A percentile compares a stretch with the other conserved stretches of the same genome.
Conservation (phyloP, 1,139 yeast genomes). For the Scheffersomyces titani region DNA sequence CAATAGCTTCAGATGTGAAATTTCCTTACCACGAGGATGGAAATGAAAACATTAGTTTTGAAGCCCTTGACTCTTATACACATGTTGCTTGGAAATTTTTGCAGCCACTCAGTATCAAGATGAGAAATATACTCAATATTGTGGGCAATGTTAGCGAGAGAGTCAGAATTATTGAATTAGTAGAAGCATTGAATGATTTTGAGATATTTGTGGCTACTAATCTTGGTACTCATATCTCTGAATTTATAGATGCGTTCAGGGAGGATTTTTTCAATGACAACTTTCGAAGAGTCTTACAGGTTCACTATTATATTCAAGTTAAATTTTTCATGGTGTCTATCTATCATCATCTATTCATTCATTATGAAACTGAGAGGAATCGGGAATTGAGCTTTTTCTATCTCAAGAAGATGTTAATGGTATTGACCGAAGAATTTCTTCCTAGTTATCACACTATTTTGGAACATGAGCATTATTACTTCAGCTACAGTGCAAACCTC, state of each 20-base stretch:
- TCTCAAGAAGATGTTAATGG: slow-evolving; percentile 14
- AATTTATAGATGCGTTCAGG: slow-evolving; percentile 2
- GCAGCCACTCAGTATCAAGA: not conserved
- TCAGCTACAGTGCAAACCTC: slow-evolving; percentile 11
- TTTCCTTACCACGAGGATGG: slow-evolving; percentile 27
- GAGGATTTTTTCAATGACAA: slow-evolving; percentile 1
- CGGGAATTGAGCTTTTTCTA: slow-evolving; percentile 13
- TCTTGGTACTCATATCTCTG: slow-evolving; percentile 2
- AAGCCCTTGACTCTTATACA: slow-evolving; percentile 9
- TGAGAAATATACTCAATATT: not conserved
- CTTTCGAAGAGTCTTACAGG: slow-evolving; percentile 1
- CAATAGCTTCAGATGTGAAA: slow-evolving; percentile 27
- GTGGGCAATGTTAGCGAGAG: not conserved
- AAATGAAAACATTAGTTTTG: slow-evolving; percentile 18
- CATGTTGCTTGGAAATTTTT: not conserved
- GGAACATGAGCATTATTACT: slow-evolving; percentile 11
- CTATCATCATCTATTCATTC: slow-evolving; percentile 16
- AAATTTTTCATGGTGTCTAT: slow-evolving; percentile 12
- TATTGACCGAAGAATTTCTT: slow-evolving; percentile 14
- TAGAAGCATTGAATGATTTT: slow-evolving; percentile 7
- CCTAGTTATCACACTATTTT: slow-evolving; percentile 14
- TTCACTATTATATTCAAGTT: slow-evolving; percentile 11
- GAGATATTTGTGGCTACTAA: slow-evolving; percentile 7
- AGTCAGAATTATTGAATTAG: slow-evolving; percentile 8
- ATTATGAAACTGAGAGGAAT: slow-evolving; percentile 13